Evolutionary conservation across 2,329 filamentous ascomycete species (phyloP).

Genomic region (Eutypa lata): DNA sequence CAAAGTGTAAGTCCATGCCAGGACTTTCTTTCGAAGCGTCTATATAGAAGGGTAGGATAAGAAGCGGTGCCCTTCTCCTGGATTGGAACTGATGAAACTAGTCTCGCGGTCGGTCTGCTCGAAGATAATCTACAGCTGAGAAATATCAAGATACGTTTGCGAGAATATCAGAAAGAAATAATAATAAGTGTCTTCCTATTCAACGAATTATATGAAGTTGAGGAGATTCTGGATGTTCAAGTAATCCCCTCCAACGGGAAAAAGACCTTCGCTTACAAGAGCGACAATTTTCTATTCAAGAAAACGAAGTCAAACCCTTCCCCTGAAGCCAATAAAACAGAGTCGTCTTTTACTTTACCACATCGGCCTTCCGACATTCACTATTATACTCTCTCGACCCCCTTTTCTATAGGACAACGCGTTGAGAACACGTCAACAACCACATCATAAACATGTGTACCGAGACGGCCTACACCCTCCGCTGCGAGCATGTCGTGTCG

Average conservation of each 20-base stretch:
- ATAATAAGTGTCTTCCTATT: too few species aligned
- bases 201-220: too few species aligned
- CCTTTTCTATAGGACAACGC: not conserved
- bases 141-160: too few species aligned
- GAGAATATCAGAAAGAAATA: too few species aligned
- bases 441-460: conserved; percentile 41
- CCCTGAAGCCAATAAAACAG: too few species aligned
- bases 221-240: too few species aligned
- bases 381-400: not conserved
- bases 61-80: not conserved
- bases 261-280: not conserved
- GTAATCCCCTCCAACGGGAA: not conserved
- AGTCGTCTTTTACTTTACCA: too few species aligned
- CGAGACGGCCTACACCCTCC: conserved; percentile 46
- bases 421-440: too few species aligned
- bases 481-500: conserved; percentile 49
- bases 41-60: not conserved
- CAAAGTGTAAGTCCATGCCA: not conserved
- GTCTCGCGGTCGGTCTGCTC: not conserved
- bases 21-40: not conserved
- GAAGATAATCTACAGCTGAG: not conserved
- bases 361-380: too few species aligned
- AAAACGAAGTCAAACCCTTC: not conserved
- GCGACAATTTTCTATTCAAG: not conserved
- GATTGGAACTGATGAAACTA: not conserved